Percentiles rank a stretch among this genome's conserved stretches.
Conservation (phyloP, 1,139 yeast species). For the Candida sanyaensis region DNA sequence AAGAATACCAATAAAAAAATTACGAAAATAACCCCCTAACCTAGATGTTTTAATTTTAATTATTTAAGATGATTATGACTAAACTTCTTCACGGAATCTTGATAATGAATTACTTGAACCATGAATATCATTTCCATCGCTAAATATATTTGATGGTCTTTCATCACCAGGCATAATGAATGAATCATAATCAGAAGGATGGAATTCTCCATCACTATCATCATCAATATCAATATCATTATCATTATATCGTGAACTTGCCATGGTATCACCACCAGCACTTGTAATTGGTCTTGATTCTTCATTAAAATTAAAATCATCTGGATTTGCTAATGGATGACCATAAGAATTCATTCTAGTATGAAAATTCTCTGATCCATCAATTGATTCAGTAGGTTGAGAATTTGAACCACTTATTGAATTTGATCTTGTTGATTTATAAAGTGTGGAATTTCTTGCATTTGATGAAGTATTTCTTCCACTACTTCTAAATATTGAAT, state of each 20-base stretch:
- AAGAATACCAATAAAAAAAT: neutral
- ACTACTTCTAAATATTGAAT: slow-evolving; percentile 32
- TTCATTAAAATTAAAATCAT: slow-evolving; percentile 17
- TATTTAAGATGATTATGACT: neutral
- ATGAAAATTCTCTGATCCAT: slow-evolving; percentile 9
- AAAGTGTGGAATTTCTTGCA: slow-evolving; percentile 15
- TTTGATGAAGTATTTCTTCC: slow-evolving; percentile 19
- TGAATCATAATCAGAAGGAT: slow-evolving; percentile 15
- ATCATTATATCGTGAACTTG: slow-evolving; percentile 9
- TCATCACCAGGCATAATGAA: slow-evolving; percentile 15
- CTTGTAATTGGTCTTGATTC: slow-evolving; percentile 1
- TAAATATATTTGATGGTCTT: slow-evolving; percentile 9
- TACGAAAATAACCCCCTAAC: too few relatives aligned
- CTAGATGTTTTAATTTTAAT: neutral
- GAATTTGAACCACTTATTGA: slow-evolving; percentile 10
- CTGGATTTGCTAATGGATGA: slow-evolving; percentile 17
- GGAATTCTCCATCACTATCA: slow-evolving; percentile 12
- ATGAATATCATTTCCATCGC: slow-evolving; percentile 6
- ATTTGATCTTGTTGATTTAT: slow-evolving; percentile 17
- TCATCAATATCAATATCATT: slow-evolving; percentile 6
- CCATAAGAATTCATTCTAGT: slow-evolving; percentile 17
- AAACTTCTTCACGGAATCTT: slow-evolving; percentile 15
- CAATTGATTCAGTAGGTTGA: neutral
- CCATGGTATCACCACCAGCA: slow-evolving; percentile 7
- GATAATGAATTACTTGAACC: slow-evolving; percentile 15